Base-by-base conservation (phyloP, 192 early-diverging fungal genomes). In the Pecoramyces ruminantium region DNA sequence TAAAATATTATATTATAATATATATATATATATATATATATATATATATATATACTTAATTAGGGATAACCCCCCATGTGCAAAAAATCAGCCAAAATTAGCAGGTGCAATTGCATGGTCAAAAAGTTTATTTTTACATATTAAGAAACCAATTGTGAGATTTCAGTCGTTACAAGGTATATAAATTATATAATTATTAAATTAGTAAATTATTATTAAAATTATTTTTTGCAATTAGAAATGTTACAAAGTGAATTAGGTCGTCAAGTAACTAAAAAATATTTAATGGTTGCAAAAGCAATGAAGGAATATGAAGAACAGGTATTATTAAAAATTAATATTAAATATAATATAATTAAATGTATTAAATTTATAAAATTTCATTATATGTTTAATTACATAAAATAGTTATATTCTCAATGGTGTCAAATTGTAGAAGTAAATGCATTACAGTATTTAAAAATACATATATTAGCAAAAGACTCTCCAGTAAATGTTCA, bases 121-220 rank as follows among this genome's bases (percentile, higher is more conserved):
- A 13, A 83, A 86, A 12, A 87, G 85, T 13, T 79, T 91, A 5
- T 91, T 91, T 84, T 85, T 87, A 80, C 79, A 89, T 28, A 91
- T 91, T 79, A 91, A 91, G 82, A 89, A 90, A 83, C 90, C 90
- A 9, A 91, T 91, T 77, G 88, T 90, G 4, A 83, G 90, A 42
- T 91, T 91, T 79, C 90, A 91, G 80, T 89, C 88, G 3, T 83
- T 91, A 39, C 87, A 91, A 86, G 87, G 87, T 88, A 29, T 18
- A 28, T 67, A 51, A 80, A 9, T 79, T 29, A 21, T 29, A 79
- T 25, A 78, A 18, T 80, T 82, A 13, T 1, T 30, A 80, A 83
- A n/a, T n/a, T n/a, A n/a, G n/a, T n/a, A n/a, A n/a, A n/a, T n/a
- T n/a, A 18, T 80, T 82, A 13, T 1, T 30, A 80, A 83, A 30